Conservation (phyloP, 768 basidiomycete species). For the Trametes meyenii region DNA sequence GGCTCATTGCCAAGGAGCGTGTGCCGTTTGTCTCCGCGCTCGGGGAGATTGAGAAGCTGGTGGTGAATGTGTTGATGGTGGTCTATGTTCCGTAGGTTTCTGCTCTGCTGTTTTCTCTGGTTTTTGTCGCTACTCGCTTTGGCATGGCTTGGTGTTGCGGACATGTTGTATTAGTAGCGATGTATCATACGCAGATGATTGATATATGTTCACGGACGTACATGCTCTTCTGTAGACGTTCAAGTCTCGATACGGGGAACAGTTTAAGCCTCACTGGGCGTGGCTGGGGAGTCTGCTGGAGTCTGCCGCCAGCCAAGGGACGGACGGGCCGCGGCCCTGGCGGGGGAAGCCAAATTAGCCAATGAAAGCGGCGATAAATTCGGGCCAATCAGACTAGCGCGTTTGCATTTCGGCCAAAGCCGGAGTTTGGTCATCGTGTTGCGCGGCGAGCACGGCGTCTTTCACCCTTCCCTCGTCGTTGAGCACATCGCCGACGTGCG, state of each 20-base stretch:
- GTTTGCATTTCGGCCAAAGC: constrained; percentile 27
- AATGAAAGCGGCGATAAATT: constrained; percentile 14
- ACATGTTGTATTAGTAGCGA: constrained; percentile 24
- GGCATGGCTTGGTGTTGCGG: constrained; percentile 10
- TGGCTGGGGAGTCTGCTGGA: background rate
- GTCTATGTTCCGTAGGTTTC: constrained; percentile 59
- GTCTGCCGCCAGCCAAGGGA: background rate
- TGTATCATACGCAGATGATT: constrained; percentile 23
- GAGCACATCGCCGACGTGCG: constrained; percentile 27
- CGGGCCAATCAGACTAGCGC: constrained; percentile 19
- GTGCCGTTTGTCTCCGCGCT: constrained; percentile 64
- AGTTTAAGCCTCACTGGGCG: too few species aligned
- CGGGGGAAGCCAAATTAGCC: background rate
- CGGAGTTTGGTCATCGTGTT: constrained; percentile 29
- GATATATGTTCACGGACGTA: constrained; percentile 1
- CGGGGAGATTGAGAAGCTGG: constrained; percentile 69
- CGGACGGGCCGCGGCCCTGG: background rate
- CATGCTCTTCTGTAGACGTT: too few species aligned
- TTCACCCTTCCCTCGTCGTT: constrained; percentile 23
- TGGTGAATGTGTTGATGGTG: constrained; percentile 76
- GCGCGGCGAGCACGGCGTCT: constrained; percentile 27
- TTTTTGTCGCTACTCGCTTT: constrained; percentile 4
- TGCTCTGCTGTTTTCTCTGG: constrained; percentile 25
- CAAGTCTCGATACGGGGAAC: too few species aligned
- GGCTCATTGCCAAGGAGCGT: constrained; percentile 59